Percentiles rank a stretch among this genome's conserved stretches.
phyloP scores from a whole-genome alignment of 495 filamentous ascomycete genomes.

The Penicillium crystallinum region DNA sequence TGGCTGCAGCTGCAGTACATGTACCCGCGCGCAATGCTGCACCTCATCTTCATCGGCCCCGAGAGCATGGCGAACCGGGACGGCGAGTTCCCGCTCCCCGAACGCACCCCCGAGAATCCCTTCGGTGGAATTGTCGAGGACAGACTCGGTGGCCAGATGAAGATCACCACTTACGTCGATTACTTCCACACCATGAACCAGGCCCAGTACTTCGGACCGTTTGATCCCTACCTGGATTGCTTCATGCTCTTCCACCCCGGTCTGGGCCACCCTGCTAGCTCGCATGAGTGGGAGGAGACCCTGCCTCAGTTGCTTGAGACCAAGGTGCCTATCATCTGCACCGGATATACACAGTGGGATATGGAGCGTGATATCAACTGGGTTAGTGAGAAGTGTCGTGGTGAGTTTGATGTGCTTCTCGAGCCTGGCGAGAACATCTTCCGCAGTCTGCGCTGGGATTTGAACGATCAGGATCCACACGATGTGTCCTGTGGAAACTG shows the following conservation, averaged over 20 bases:
- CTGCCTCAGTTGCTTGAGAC: constrained; percentile 86
- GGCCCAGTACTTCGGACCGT: constrained; percentile 80
- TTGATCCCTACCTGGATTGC: constrained; percentile 96
- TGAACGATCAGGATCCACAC: constrained; percentile 91
- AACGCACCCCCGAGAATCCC: constrained; percentile 75
- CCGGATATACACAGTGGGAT: constrained; percentile 92
- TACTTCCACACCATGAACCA: constrained; percentile 97
- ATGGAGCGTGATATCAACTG: constrained; percentile 87
- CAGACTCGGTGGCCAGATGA: constrained; percentile 74
- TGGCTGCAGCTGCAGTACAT: constrained; percentile 90
- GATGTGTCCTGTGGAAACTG: constrained; percentile 95
- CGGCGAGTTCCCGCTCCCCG: constrained; percentile 82
- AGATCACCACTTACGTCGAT: constrained; percentile 94
- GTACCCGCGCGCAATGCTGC: constrained; percentile 69
- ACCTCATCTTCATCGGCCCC: constrained; percentile 91
- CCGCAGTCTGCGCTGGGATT: constrained; percentile 91
- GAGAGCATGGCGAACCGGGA: constrained; percentile 92
- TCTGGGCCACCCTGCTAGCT: constrained; percentile 85
- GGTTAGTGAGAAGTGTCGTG: constrained; percentile 74
- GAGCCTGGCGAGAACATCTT: constrained; percentile 93
- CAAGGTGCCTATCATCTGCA: constrained; percentile 88
- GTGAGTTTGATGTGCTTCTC: constrained; percentile 88
- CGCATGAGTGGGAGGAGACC: constrained; percentile 89
- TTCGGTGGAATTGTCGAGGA: constrained; percentile 92
- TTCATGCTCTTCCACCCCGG: constrained; percentile 96